Evolutionary conservation across 768 basidiomycete genomes (phyloP).

Genomic region (Phanerochaete sordida): DNA sequence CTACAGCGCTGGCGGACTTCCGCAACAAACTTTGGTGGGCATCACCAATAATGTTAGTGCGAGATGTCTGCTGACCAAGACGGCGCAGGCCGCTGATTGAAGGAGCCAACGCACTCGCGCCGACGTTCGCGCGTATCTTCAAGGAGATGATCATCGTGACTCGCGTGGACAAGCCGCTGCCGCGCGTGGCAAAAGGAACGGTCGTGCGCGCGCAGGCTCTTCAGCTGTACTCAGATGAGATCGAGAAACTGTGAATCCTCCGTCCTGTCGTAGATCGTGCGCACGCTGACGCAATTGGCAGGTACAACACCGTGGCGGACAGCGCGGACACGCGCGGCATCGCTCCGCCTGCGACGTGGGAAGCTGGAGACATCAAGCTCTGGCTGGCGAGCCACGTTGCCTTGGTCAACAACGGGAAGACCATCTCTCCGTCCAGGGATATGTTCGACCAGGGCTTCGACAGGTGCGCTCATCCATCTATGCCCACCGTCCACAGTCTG

Average conservation of each 20-base stretch:
- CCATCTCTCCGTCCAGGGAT: slow-evolving; percentile 7
- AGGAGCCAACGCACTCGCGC: slow-evolving; percentile 21
- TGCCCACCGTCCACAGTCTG: not conserved
- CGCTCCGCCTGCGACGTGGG: slow-evolving; percentile 9
- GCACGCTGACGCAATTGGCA: not conserved
- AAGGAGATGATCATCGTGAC: slow-evolving; percentile 50
- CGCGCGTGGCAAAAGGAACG: slow-evolving; percentile 45
- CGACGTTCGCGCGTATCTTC: slow-evolving; percentile 31
- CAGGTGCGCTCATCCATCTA: slow-evolving; percentile 20
- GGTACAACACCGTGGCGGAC: slow-evolving; percentile 12
- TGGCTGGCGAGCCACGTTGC: slow-evolving; percentile 13
- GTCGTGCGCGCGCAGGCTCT: slow-evolving; percentile 39
- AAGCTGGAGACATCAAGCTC: slow-evolving; percentile 1
- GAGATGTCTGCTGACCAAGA: slow-evolving; percentile 19
- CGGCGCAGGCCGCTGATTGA: slow-evolving; percentile 27
- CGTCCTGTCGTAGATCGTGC: not conserved
- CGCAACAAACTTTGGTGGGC: slow-evolving; percentile 32
- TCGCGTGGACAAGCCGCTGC: slow-evolving; percentile 37
- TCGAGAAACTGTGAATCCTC: slow-evolving; percentile 36
- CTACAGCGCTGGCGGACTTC: slow-evolving; percentile 24
- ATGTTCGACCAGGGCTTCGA: slow-evolving; percentile 35
- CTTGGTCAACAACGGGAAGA: not conserved
- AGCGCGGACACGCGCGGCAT: slow-evolving; percentile 10
- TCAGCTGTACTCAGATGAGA: slow-evolving; percentile 39
- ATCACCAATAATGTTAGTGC: not conserved